Evolutionary conservation across 495 filamentous ascomycete species (phyloP).

Genomic region (Aspergillus conjunctus): DNA sequence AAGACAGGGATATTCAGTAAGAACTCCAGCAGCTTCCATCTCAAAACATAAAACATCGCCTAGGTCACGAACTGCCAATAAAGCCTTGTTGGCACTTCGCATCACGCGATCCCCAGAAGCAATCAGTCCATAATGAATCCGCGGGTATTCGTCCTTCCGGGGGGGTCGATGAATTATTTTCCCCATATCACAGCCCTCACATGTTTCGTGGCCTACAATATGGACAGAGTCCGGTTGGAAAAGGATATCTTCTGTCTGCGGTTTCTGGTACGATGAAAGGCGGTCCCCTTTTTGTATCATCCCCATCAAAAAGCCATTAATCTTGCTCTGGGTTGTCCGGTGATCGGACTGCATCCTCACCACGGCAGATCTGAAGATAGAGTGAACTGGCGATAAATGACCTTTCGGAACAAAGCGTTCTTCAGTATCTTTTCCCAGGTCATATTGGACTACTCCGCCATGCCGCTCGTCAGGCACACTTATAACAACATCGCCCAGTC

Average conservation of each 20-base stretch:
- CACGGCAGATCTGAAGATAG: not conserved
- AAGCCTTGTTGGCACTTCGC: not conserved
- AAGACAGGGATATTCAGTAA: not conserved
- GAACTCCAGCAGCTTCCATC: too few species aligned
- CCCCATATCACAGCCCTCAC: not conserved
- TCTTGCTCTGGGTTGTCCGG: not conserved
- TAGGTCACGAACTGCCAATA: not conserved
- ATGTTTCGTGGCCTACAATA: not conserved
- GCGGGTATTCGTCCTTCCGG: not conserved
- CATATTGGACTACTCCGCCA: constrained; percentile 21
- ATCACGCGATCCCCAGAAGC: constrained; percentile 7
- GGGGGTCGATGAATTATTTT: not conserved
- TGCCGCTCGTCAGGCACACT: constrained; percentile 3
- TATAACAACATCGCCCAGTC: constrained; percentile 25
- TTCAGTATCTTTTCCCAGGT: constrained; percentile 15
- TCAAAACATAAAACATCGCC: constrained; percentile 1
- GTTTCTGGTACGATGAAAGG: constrained; percentile 2
- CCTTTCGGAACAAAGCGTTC: not conserved
- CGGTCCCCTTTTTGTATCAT: not conserved
- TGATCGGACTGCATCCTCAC: constrained; percentile 1
- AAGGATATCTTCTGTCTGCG: constrained; percentile 3
- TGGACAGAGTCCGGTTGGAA: not conserved
- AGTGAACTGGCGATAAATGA: not conserved
- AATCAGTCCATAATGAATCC: constrained; percentile 11
- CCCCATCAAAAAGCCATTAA: not conserved